Evolutionary conservation across 331 rosid genomes (phyloP).

Genomic region (Malus hybrid): DNA sequence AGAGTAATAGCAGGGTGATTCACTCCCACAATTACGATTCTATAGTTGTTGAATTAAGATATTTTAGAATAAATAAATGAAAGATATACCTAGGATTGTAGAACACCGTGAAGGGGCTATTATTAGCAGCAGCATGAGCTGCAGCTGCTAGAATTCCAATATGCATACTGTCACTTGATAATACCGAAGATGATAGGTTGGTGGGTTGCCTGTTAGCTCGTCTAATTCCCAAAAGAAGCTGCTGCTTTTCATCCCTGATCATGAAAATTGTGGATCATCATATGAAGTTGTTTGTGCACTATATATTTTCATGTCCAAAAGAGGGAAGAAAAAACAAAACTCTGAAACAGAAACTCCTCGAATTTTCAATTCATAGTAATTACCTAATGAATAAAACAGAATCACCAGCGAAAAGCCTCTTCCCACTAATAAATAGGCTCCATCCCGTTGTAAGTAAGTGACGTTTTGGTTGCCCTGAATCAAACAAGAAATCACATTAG

Average conservation of each 20-base stretch:
- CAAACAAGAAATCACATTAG: background rate
- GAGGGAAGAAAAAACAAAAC: background rate
- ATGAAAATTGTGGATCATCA: slow-evolving; percentile 10
- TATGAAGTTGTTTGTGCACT: background rate
- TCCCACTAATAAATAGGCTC: slow-evolving; percentile 85
- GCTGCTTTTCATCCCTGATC: slow-evolving; percentile 87
- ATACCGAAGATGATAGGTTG: slow-evolving; percentile 80
- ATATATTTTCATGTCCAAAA: background rate
- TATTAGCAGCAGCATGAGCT: slow-evolving; percentile 93
- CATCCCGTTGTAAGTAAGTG: slow-evolving; percentile 93
- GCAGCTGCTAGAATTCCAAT: slow-evolving; percentile 97
- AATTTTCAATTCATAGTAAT: background rate
- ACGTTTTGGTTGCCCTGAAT: slow-evolving; percentile 81
- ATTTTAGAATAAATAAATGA: background rate
- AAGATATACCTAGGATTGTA: slow-evolving; percentile 78
- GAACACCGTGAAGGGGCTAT: slow-evolving; percentile 77
- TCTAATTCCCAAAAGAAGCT: slow-evolving; percentile 91
- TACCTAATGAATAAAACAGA: slow-evolving; percentile 90
- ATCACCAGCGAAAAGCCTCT: slow-evolving; percentile 88
- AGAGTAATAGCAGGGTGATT: background rate
- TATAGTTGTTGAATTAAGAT: background rate
- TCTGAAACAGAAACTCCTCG: background rate
- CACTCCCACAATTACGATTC: background rate
- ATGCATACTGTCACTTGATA: slow-evolving; percentile 96
- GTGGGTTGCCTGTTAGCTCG: slow-evolving; percentile 86